Evolutionary conservation across 495 filamentous ascomycete species (phyloP), one percentile per base, ranked within the genome.

Genomic region (Xylaria cubensis): DNA sequence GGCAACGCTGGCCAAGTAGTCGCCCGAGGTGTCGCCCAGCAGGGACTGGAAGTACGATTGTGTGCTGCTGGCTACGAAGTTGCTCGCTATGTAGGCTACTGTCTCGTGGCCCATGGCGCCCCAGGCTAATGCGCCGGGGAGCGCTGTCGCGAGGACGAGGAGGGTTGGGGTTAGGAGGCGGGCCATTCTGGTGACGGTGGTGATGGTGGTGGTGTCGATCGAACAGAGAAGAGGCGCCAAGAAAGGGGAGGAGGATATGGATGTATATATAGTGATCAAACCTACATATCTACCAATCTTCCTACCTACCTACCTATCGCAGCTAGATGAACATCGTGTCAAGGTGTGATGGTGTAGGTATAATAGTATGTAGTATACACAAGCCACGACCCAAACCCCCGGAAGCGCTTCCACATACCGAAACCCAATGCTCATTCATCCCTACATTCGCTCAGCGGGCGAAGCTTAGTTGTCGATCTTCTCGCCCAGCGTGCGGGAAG

Each of bases 41-140:
- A 89, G 76, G 58, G 66, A 74, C 72, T 88, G 84, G 70, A 88
- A 74, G 74, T 82, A 88, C 32, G 82, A 75, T 73, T 80, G 76
- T 1, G 86, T 86, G 26, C 79, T 21, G 46, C 74, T 1, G 83
- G 79, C 75, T 8, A 89, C 78, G 74, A 88, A 90, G 74, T 88
- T 80, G 55, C 82, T 79, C 12, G 88, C 89, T 64, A 91, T 79
- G 73, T 82, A 84, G 15, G 85, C 86, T 56, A 88, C 78, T 1
- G 90, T 89, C 67, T 88, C 84, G 72, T 92, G 90, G 66, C 90
- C 90, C 55, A 92, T 80, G 0, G 78, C 78, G 24, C 78, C 78
- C 78, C 78, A 80, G 48, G 78, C 78, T 44, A 72, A 13, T 5
- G 75, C 74, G 64, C 74, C 72, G 39, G 67, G 78, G 13, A 79